Evolutionary conservation across 306 rosid genomes (phyloP).

Genomic region (Senna siamea): DNA sequence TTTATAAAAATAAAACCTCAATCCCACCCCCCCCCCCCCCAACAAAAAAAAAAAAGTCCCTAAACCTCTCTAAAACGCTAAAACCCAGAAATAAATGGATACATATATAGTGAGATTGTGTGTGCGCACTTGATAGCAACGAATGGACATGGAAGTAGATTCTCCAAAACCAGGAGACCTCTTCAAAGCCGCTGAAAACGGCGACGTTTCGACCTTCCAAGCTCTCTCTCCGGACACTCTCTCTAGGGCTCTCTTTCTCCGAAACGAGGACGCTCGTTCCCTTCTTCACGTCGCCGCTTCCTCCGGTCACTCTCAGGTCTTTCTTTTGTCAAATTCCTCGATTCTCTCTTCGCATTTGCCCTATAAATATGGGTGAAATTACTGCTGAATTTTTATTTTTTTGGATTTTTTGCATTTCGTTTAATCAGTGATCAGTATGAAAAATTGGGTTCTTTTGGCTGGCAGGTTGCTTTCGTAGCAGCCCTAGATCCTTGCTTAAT

Average conservation of each 20-base stretch:
- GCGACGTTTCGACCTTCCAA: slow-evolving; percentile 58
- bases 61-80: too few relatives aligned
- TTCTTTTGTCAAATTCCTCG: not conserved
- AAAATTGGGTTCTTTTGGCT: slow-evolving; percentile 22
- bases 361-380: not conserved
- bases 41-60: too few relatives aligned
- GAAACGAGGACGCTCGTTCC: slow-evolving; percentile 86
- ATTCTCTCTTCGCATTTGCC: slow-evolving; percentile 1
- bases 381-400: not conserved
- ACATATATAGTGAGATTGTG: too few relatives aligned
- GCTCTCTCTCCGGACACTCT: slow-evolving; percentile 53
- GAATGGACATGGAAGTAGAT: slow-evolving; percentile 59
- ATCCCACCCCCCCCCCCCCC: too few relatives aligned
- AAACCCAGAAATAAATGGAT: too few relatives aligned
- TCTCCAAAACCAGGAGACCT: slow-evolving; percentile 54
- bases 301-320: slow-evolving; percentile 69
- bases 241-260: slow-evolving; percentile 57
- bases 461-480: not conserved
- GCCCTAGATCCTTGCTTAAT: not conserved
- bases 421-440: not conserved
- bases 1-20: too few relatives aligned
- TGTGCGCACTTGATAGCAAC: not conserved
- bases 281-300: slow-evolving; percentile 84
- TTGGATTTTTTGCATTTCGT: not conserved
- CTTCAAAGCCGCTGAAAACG: slow-evolving; percentile 79